Base-by-base conservation (phyloP, 2,329 filamentous ascomycete species). In the Lojkania enalia region DNA sequence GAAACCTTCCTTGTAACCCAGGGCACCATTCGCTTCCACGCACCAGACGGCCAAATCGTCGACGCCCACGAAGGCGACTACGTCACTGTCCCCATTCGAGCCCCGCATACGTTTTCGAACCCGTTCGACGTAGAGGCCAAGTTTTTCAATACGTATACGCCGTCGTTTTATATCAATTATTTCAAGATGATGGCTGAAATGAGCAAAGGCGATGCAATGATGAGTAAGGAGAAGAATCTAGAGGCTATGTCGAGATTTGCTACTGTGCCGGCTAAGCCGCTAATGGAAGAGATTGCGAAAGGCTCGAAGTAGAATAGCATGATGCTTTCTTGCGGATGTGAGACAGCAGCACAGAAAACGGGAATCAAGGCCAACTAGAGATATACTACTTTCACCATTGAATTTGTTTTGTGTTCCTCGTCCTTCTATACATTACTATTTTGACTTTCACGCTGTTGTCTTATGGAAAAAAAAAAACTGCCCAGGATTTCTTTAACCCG, bases 91-190 rank as follows among this genome's bases (percentile, higher is more conserved):
- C 79, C 79, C 1, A 75, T 74, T 25, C 72, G 78, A 5, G 73
- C 75, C 11, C 78, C 79, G 7, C 78, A 82, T 57, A 81, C 77
- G 0, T 82, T 83, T 61, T 73, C 67, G 39, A 82, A 83, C 44
- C 76, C 79, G 0, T 75, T 73, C 32, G 74, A 80, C 36, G 71
- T 77, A 52, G 77, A 80, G 49, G 75, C 77, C 2, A 73, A 72
- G 50, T 78, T 83, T 58, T 74, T 81, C 69, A 82, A 81, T 57
- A 82, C 80, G 0, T 78, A 74, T 45, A 82, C 77, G 18, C 79
- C 80, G 0, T 75, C 75, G 2, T 80, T 78, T 52, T 81, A 80
- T 54, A 77, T 82, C 50, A 76, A 80, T 46, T 81, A 81, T 54
- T 81, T 82, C 63, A 78, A 77, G 65, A 64, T 80, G 32, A 53